phyloP scores from a whole-genome alignment of 2,329 filamentous ascomycete genomes.

The Fusarium illudens region DNA sequence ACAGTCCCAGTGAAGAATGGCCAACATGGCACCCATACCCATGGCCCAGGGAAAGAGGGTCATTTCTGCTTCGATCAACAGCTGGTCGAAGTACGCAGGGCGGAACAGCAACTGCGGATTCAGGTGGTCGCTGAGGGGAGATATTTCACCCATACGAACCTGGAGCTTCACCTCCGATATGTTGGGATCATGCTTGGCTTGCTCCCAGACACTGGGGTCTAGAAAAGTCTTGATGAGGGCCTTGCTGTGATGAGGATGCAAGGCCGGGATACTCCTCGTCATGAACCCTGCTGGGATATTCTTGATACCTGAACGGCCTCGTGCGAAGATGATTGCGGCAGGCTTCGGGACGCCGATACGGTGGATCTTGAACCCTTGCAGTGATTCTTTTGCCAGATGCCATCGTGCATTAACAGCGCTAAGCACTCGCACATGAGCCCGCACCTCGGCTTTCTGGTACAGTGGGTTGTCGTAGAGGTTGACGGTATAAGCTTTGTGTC shows the following conservation, averaged over 20 bases:
- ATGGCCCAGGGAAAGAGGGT: neutral
- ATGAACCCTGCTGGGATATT: constrained; percentile 1
- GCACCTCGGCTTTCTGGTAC: neutral
- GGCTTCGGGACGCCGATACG: constrained; percentile 4
- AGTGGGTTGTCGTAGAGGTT: neutral
- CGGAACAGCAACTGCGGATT: constrained; percentile 10
- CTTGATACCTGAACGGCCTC: neutral
- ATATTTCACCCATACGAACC: constrained; percentile 11
- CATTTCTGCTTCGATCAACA: constrained; percentile 6
- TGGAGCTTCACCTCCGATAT: constrained; percentile 14
- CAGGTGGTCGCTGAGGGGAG: neutral
- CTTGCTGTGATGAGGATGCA: neutral
- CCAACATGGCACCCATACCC: constrained; percentile 36
- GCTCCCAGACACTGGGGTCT: neutral
- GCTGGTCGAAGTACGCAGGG: constrained; percentile 36
- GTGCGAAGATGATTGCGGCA: neutral
- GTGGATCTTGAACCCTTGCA: neutral
- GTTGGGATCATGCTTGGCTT: neutral
- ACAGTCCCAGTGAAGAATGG: constrained; percentile 39
- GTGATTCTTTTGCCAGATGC: neutral
- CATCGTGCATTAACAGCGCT: neutral
- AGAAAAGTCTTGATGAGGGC: constrained; percentile 5
- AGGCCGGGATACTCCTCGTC: constrained; percentile 3
- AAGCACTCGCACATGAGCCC: neutral
- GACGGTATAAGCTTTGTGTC: neutral